Percentiles rank a stretch among this genome's conserved stretches.
phyloP scores from a whole-genome alignment of 2,329 filamentous ascomycete species.

The Beauveria pseudobassiana region DNA sequence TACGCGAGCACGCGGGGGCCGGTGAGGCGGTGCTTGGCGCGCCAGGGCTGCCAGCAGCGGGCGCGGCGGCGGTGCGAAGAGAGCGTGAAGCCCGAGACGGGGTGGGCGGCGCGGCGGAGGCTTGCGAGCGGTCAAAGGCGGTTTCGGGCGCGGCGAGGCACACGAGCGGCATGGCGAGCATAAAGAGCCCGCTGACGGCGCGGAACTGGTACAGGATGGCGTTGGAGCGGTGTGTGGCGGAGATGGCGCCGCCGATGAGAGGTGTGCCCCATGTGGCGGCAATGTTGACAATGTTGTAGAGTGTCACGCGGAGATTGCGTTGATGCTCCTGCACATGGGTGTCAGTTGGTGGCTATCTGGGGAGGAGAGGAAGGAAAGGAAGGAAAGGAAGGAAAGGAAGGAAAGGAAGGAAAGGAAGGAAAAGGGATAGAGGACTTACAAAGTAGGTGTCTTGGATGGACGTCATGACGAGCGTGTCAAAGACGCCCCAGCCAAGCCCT shows the following conservation, averaged over 20 bases:
- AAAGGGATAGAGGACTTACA: constrained; percentile 28
- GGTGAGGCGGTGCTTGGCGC: constrained; percentile 22
- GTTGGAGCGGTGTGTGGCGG: constrained; percentile 30
- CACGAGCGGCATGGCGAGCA: constrained; percentile 38
- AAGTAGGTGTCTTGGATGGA: constrained; percentile 52
- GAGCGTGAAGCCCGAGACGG: constrained; percentile 14
- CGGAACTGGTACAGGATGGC: constrained; percentile 41
- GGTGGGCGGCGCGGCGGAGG: constrained; percentile 13
- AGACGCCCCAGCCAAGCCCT: constrained; percentile 52
- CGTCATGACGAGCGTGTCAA: constrained; percentile 45
- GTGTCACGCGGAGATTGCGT: constrained; percentile 35
- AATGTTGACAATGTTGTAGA: constrained; percentile 37
- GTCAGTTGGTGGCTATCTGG: no score
- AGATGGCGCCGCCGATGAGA: constrained; percentile 40
- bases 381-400: no score
- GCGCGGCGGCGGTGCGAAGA: not conserved
- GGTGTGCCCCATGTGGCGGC: constrained; percentile 47
- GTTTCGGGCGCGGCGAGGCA: constrained; percentile 45
- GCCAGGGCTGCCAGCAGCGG: constrained; percentile 17
- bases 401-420: not conserved
- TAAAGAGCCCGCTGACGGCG: constrained; percentile 42
- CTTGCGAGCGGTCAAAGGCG: constrained; percentile 36
- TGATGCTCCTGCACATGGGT: constrained; percentile 40
- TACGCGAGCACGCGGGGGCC: constrained; percentile 29
- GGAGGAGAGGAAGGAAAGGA: not conserved